phyloP scores from a whole-genome alignment of 768 basidiomycete species.

The Hebeloma cylindrosporum region DNA sequence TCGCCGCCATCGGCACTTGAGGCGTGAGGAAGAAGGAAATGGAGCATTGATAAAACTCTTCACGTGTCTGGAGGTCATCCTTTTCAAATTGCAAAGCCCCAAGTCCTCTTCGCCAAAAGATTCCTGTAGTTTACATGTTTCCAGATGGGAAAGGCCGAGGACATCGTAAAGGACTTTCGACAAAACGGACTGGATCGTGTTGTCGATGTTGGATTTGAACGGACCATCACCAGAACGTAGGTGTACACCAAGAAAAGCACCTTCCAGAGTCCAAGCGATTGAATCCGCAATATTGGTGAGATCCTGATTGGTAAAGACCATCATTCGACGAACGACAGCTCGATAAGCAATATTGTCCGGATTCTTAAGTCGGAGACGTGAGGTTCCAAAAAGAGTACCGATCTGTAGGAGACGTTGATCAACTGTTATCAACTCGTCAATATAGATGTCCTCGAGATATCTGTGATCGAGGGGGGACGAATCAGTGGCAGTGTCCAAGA shows the following conservation, averaged over 20 bases:
- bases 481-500: conserved; percentile 45
- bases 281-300: conserved; percentile 43
- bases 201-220: conserved; percentile 45
- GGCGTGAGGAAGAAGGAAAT: conserved; percentile 14
- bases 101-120: conserved; percentile 8
- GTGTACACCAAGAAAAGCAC: conserved; percentile 60
- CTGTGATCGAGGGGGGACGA: conserved; percentile 31
- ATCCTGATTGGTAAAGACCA: conserved; percentile 55
- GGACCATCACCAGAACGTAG: conserved; percentile 68
- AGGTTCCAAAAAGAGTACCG: conserved; percentile 77
- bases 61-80: neutral
- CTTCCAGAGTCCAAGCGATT: conserved; percentile 45
- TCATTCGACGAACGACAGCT: conserved; percentile 47
- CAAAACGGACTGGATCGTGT: conserved; percentile 53
- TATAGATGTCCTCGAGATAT: conserved; percentile 43
- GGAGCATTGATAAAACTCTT: conserved; percentile 19
- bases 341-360: conserved; percentile 43
- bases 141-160: conserved; percentile 41
- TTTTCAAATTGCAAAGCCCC: conserved; percentile 5
- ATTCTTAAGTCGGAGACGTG: conserved; percentile 55
- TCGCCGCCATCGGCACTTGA: conserved; percentile 17
- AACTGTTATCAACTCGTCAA: conserved; percentile 39
- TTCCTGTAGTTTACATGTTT: conserved; percentile 26
- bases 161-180: conserved; percentile 52
- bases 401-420: conserved; percentile 59